These are phyloP conservation scores for Neopestalotiopsis clavispora DNA, from an alignment of 2,329 filamentous ascomycete species.

Conservation along the genomic window DNA sequence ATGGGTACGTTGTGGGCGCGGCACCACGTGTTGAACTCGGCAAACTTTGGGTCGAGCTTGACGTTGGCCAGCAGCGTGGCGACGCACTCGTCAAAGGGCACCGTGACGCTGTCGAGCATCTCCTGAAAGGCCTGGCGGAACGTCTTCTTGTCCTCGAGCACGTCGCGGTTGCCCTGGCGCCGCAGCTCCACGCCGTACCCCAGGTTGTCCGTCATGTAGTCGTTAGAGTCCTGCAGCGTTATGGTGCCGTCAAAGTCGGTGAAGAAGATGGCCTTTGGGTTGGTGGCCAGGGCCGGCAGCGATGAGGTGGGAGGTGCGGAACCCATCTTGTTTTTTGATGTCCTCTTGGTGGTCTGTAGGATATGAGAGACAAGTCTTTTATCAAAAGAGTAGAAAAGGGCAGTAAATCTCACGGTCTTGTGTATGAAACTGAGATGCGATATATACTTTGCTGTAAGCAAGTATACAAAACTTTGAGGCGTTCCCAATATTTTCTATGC, in stretches of 20 bases:
- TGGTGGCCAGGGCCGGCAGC: constrained; percentile 63
- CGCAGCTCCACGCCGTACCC: constrained; percentile 80
- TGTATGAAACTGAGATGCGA: not conserved
- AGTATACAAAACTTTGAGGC: not conserved
- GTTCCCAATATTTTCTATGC: not conserved
- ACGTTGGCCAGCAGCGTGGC: constrained; percentile 80
- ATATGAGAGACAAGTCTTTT: not conserved
- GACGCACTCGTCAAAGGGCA: constrained; percentile 83
- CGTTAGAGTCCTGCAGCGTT: constrained; percentile 72
- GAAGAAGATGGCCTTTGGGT: constrained; percentile 95
- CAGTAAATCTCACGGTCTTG: not conserved
- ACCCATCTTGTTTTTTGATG: constrained; percentile 2
- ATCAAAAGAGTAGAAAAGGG: not conserved
- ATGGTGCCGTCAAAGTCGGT: constrained; percentile 98
- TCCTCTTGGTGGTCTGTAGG: not conserved
- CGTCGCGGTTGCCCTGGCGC: constrained; percentile 74
- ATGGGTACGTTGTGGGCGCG: constrained; percentile 84
- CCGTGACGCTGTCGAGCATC: constrained; percentile 88
- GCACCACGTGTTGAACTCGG: constrained; percentile 85
- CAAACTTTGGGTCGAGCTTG: constrained; percentile 86
- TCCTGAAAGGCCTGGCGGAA: constrained; percentile 89
- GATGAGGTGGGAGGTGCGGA: constrained; percentile 5
- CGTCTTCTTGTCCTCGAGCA: constrained; percentile 70
- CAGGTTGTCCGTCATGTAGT: constrained; percentile 85
- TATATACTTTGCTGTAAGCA: not conserved